Conservation (phyloP, 805 yeast genomes). For the Starmera caribaea region DNA sequence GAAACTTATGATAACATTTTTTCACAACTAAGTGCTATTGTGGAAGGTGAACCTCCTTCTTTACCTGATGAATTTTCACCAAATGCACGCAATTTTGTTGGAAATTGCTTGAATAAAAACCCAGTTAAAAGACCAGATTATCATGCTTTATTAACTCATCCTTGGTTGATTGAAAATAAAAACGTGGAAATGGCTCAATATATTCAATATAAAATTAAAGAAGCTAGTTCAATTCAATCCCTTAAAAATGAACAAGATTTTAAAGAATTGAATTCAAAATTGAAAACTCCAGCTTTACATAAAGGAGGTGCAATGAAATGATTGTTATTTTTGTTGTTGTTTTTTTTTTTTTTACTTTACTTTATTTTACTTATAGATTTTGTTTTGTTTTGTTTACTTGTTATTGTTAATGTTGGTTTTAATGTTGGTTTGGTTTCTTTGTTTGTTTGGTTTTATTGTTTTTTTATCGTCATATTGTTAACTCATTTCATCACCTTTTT, state of each 20-base stretch:
- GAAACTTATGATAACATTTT: constrained; percentile 87
- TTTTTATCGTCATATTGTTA: too few species aligned
- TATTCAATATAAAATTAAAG: constrained; percentile 25
- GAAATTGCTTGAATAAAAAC: constrained; percentile 64
- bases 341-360: too few species aligned
- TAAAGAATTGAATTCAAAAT: constrained; percentile 15
- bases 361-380: too few species aligned
- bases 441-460: too few species aligned
- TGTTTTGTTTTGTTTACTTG: too few species aligned
- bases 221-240: constrained; percentile 12
- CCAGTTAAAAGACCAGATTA: constrained; percentile 81
- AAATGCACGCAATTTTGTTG: constrained; percentile 79
- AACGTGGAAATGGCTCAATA: constrained; percentile 30
- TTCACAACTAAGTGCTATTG: constrained; percentile 90
- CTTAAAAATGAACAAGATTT: constrained; percentile 11
- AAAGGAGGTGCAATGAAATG: constrained; percentile 16
- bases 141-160: constrained; percentile 62
- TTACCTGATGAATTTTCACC: constrained; percentile 57
- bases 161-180: constrained; percentile 62
- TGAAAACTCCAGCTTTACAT: constrained; percentile 22
- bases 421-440: too few species aligned
- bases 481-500: too few species aligned
- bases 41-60: constrained; percentile 89
- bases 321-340: too few species aligned
- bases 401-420: too few species aligned